phyloP scores from a whole-genome alignment of 768 basidiomycete species.

The Rhizopogon vinicolor region DNA sequence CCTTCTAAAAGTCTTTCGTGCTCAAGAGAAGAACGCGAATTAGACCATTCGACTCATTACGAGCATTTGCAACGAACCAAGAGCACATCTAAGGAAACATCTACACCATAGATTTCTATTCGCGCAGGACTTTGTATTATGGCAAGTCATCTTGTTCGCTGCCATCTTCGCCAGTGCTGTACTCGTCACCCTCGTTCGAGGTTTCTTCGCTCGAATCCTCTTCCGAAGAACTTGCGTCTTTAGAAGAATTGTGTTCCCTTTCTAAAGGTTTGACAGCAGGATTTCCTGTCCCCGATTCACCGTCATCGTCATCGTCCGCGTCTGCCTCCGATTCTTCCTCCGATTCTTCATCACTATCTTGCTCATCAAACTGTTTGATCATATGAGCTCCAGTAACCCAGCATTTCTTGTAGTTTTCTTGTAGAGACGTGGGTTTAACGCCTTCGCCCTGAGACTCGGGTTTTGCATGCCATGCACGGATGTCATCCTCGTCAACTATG shows the following conservation, averaged over 20 bases:
- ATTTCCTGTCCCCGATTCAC: slow-evolving; percentile 6
- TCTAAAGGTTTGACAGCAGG: background rate
- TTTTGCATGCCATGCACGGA: slow-evolving; percentile 78
- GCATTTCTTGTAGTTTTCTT: slow-evolving; percentile 60
- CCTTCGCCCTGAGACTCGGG: slow-evolving; percentile 51
- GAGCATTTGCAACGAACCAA: background rate
- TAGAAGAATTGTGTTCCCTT: background rate
- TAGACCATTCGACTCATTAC: background rate
- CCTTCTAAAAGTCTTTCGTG: too few species aligned
- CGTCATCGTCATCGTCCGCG: slow-evolving; percentile 14
- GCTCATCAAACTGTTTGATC: slow-evolving; percentile 80
- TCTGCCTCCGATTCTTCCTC: slow-evolving; percentile 15
- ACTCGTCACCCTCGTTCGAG: slow-evolving; percentile 8
- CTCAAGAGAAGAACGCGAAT: background rate
- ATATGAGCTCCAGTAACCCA: slow-evolving; percentile 69
- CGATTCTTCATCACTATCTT: slow-evolving; percentile 53
- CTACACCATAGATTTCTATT: slow-evolving; percentile 6
- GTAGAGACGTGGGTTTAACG: slow-evolving; percentile 31
- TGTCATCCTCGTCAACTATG: slow-evolving; percentile 85
- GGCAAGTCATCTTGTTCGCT: slow-evolving; percentile 5
- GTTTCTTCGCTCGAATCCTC: slow-evolving; percentile 16
- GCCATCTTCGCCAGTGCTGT: slow-evolving; percentile 1
- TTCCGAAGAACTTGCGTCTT: slow-evolving; percentile 6
- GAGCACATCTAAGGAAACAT: too few species aligned
- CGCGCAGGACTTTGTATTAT: background rate